Conservation (phyloP, 371 early-diverging fungal genomes). For the Mortierella sp. region DNA sequence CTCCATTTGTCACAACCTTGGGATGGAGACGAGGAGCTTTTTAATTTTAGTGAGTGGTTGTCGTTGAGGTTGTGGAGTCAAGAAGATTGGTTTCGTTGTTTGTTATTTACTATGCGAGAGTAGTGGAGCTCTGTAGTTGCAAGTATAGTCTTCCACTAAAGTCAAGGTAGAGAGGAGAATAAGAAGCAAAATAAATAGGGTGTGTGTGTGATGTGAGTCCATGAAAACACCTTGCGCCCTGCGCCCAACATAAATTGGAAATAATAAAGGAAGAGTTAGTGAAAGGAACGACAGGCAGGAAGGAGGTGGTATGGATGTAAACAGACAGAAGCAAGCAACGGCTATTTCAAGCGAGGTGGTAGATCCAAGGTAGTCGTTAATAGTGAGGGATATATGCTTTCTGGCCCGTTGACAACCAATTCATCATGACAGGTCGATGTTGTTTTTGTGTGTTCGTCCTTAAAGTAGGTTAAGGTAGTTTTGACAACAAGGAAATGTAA, state of each 20-base stretch:
- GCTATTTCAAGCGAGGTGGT: no score
- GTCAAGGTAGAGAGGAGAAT: not conserved
- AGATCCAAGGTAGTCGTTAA: no score
- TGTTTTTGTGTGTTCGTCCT: no score
- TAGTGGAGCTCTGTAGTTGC: not conserved
- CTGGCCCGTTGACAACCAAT: no score
- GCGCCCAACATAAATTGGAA: not conserved
- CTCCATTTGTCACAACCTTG: not conserved
- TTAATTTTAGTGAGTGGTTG: no score
- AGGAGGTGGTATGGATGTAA: not conserved
- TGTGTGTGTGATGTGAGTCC: not conserved
- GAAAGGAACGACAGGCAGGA: not conserved
- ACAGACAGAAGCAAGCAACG: no score
- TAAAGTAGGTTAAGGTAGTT: no score
- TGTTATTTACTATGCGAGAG: not conserved
- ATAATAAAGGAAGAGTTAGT: not conserved
- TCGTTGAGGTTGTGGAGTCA: not conserved
- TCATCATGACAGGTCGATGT: no score
- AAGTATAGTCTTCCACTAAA: not conserved
- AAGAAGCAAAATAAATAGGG: not conserved
- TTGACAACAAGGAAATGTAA: no score
- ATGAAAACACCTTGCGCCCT: not conserved
- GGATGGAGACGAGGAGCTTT: no score
- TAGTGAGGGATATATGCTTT: no score
- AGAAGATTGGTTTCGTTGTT: not conserved